Evolutionary conservation across 192 early-diverging fungal genomes (phyloP).

Genomic region (Coemansia sp.): DNA sequence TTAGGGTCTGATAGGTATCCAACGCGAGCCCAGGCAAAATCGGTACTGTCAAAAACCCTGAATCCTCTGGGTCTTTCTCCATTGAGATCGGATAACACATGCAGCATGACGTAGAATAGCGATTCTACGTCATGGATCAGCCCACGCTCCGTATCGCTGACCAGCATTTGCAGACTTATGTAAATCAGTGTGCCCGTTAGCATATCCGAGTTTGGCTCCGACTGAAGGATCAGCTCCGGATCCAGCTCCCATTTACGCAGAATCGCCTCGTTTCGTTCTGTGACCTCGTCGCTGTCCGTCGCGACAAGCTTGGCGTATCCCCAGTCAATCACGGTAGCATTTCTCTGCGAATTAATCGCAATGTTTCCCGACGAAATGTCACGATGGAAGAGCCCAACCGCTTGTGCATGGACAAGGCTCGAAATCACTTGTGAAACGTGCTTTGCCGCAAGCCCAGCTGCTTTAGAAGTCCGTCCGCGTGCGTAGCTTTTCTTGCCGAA

Average conservation of each 20-base stretch:
- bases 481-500: not conserved
- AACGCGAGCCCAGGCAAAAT: too few species aligned
- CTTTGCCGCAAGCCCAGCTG: not conserved
- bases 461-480: not conserved
- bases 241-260: conserved; percentile 1
- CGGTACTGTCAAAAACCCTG: too few species aligned
- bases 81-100: not conserved
- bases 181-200: not conserved
- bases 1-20: not conserved
- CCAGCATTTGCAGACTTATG: conserved; percentile 16
- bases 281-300: not conserved
- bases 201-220: not conserved
- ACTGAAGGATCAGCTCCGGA: not conserved
- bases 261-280: not conserved
- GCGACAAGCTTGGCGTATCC: conserved; percentile 3
- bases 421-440: not conserved
- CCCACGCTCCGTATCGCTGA: not conserved
- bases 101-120: too few species aligned
- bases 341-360: not conserved
- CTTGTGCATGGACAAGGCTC: conserved; percentile 5
- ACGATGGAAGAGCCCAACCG: conserved; percentile 9
- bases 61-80: not conserved
- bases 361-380: conserved; percentile 30
- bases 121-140: conserved; percentile 16
- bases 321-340: conserved; percentile 21